phyloP scores from a whole-genome alignment of 352 stramenopile genomes.

The Pythium myriotylum region DNA sequence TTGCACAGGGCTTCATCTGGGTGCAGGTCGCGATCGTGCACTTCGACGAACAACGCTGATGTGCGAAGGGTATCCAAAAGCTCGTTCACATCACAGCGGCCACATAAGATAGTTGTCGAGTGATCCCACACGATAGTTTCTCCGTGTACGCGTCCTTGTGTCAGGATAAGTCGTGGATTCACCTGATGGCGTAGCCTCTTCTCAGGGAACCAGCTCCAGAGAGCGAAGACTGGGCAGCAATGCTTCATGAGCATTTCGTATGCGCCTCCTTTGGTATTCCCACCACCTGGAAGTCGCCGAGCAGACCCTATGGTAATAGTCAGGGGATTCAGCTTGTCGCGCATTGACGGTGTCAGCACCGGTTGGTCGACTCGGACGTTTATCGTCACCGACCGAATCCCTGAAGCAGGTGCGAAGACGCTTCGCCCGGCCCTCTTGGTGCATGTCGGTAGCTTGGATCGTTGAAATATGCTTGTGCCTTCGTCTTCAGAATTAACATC shows the following conservation, averaged over 20 bases:
- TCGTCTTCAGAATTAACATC: constrained; percentile 2
- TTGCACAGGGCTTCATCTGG: constrained; percentile 37
- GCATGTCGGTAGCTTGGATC: constrained; percentile 6
- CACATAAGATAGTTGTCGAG: constrained; percentile 57
- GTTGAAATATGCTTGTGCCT: constrained; percentile 4
- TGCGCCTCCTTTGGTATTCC: constrained; percentile 26
- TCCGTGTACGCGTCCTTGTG: constrained; percentile 4
- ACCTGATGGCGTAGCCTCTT: constrained; percentile 22
- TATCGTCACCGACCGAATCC: constrained; percentile 54
- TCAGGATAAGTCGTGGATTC: constrained; percentile 14
- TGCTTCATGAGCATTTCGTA: constrained; percentile 42
- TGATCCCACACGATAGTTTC: constrained; percentile 43
- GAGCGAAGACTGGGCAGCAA: constrained; percentile 63
- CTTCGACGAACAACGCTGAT: constrained; percentile 43
- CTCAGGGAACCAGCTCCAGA: constrained; percentile 56
- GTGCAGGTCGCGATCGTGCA: constrained; percentile 73
- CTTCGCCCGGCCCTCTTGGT: constrained; percentile 16
- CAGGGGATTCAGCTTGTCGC: constrained; percentile 64
- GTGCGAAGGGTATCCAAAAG: constrained; percentile 58
- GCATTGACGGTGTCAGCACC: constrained; percentile 41
- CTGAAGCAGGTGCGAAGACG: constrained; percentile 33
- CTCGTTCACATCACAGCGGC: constrained; percentile 37
- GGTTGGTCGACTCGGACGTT: constrained; percentile 52
- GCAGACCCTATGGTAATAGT: constrained; percentile 53
- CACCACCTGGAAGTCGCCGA: constrained; percentile 40